Evolutionary conservation across 768 basidiomycete genomes (phyloP).

Genomic region (Infundibulicybe gibba): DNA sequence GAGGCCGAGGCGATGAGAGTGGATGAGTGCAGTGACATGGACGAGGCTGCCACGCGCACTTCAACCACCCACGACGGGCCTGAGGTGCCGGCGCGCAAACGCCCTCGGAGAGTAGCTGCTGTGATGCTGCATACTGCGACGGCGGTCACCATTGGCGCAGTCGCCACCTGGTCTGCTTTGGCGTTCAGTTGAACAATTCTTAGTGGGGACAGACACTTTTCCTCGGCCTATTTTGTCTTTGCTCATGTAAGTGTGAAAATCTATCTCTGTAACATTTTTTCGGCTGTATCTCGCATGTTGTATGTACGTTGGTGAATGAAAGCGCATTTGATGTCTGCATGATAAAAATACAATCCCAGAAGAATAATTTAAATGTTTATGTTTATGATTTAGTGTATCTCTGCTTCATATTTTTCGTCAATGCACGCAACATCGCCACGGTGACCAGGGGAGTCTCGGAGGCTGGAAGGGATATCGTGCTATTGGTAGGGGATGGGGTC

Average conservation of each 20-base stretch:
- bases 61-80: slow-evolving; percentile 5
- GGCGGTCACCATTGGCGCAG: slow-evolving; percentile 63
- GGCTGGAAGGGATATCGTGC: slow-evolving; percentile 32
- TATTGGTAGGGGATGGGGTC: slow-evolving; percentile 46
- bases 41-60: slow-evolving; percentile 2
- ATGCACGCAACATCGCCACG: slow-evolving; percentile 60
- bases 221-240: neutral
- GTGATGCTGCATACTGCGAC: slow-evolving; percentile 56
- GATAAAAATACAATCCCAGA: neutral
- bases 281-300: neutral
- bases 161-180: slow-evolving; percentile 70
- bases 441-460: slow-evolving; percentile 40
- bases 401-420: slow-evolving; percentile 51
- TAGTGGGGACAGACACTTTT: neutral
- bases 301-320: too few species aligned
- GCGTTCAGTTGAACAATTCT: slow-evolving; percentile 53
- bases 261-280: neutral
- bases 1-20: slow-evolving; percentile 13
- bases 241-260: neutral
- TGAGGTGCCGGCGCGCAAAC: slow-evolving; percentile 35
- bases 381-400: slow-evolving; percentile 29
- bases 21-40: slow-evolving; percentile 8
- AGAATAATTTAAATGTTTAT: slow-evolving; percentile 1
- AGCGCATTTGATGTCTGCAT: too few species aligned
- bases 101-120: slow-evolving; percentile 38